A percentile compares a stretch with the other conserved stretches of the same genome.
Evolutionary conservation across 2,329 filamentous ascomycete genomes (phyloP).

Genomic region (Penicillium vulpinum): DNA sequence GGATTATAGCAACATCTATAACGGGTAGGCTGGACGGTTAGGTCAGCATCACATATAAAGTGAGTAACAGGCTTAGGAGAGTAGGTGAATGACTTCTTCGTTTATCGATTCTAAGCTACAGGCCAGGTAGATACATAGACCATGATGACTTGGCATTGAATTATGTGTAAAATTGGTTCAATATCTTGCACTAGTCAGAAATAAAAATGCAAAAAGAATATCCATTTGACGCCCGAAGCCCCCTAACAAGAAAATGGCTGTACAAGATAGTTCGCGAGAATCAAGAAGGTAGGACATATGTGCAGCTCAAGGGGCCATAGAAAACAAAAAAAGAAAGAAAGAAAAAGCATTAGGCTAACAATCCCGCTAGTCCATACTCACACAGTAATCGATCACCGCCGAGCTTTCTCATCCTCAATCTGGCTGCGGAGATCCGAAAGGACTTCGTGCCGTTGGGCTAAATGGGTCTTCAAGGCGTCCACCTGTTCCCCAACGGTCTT

Average conservation of each 20-base stretch:
- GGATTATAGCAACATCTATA: too few species aligned
- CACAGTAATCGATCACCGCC: constrained; percentile 33
- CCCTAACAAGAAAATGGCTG: constrained; percentile 36
- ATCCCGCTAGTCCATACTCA: not conserved
- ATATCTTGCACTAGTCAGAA: not conserved
- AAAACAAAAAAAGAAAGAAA: constrained; percentile 14
- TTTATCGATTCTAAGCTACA: too few species aligned
- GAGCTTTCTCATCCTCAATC: constrained; percentile 80
- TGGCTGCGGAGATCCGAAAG: constrained; percentile 75
- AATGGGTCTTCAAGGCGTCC: constrained; percentile 81
- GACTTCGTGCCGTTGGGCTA: constrained; percentile 71
- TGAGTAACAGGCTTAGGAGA: too few species aligned
- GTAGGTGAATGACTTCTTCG: too few species aligned
- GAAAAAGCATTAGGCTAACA: not conserved
- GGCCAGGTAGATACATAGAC: too few species aligned
- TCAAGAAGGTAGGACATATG: constrained; percentile 14
- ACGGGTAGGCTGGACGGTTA: too few species aligned
- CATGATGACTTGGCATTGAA: not conserved
- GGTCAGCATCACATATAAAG: too few species aligned
- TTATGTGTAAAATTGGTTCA: not conserved
- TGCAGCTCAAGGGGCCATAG: constrained; percentile 11
- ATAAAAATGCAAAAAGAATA: constrained; percentile 14
- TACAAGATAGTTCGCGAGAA: constrained; percentile 23
- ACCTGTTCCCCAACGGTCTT: constrained; percentile 91
- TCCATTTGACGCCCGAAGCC: constrained; percentile 37